Evolutionary conservation across 179 eudicot genomes (phyloP).

Genomic region (Beta lomatogona): DNA sequence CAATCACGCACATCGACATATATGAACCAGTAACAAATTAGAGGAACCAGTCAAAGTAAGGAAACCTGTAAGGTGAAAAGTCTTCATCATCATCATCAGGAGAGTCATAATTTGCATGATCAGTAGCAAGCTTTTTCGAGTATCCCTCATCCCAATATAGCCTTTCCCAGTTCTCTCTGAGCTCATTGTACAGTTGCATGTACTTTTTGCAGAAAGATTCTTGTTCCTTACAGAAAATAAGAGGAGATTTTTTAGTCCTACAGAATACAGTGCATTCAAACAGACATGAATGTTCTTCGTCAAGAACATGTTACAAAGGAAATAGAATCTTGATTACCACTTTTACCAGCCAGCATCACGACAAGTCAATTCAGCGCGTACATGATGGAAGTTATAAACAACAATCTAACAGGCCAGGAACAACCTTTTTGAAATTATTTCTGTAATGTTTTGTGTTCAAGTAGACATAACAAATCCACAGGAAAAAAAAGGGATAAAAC

Average conservation of each 20-base stretch:
- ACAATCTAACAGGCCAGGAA: not conserved
- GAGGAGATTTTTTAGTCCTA: slow-evolving; percentile 17
- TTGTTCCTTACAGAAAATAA: slow-evolving; percentile 60
- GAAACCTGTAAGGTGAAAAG: slow-evolving; percentile 88
- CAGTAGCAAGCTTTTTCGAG: slow-evolving; percentile 86
- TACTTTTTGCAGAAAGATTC: slow-evolving; percentile 93
- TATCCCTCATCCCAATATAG: slow-evolving; percentile 96
- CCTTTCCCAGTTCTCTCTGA: slow-evolving; percentile 98
- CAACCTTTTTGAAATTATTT: not conserved
- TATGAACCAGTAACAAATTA: slow-evolving; percentile 8
- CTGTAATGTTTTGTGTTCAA: not conserved
- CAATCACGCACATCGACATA: not conserved
- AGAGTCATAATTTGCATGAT: slow-evolving; percentile 94
- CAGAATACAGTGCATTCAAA: not conserved
- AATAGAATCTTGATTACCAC: not conserved
- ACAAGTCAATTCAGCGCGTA: not conserved
- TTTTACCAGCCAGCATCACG: not conserved
- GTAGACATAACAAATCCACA: not conserved
- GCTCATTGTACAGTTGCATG: slow-evolving; percentile 92
- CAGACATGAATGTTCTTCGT: not conserved
- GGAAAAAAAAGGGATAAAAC: not conserved
- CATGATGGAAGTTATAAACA: not conserved
- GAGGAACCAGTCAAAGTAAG: not conserved
- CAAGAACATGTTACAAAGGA: not conserved
- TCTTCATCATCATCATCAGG: slow-evolving; percentile 92